phyloP scores from a whole-genome alignment of 805 yeast genomes.

The Saturnispora sekii region DNA sequence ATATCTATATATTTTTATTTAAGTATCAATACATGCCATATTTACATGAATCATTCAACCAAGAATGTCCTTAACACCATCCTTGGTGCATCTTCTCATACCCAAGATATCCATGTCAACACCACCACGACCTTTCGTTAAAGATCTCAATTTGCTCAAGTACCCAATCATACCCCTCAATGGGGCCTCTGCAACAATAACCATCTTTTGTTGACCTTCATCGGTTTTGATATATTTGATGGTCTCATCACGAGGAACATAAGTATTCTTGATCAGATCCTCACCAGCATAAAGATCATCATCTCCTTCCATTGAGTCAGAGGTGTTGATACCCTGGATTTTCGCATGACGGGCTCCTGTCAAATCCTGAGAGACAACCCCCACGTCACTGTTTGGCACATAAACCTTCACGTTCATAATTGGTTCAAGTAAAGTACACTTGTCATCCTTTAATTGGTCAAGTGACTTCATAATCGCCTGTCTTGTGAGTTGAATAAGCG shows the following conservation, averaged over 20 bases:
- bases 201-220: conserved; percentile 33
- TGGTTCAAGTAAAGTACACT: conserved; percentile 70
- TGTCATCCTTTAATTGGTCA: conserved; percentile 16
- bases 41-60: conserved; percentile 9
- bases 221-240: conserved; percentile 26
- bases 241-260: conserved; percentile 72
- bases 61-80: conserved; percentile 34
- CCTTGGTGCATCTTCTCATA: conserved; percentile 56
- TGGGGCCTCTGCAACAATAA: conserved; percentile 74
- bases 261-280: conserved; percentile 50
- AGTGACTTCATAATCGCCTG: conserved; percentile 34
- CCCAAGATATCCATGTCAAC: conserved; percentile 71
- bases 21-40: background rate
- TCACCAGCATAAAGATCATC: conserved; percentile 37
- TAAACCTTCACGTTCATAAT: conserved; percentile 67
- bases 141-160: conserved; percentile 60
- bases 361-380: conserved; percentile 77
- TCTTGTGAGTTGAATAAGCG: conserved; percentile 38
- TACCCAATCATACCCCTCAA: conserved; percentile 88
- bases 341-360: conserved; percentile 69
- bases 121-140: conserved; percentile 84
- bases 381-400: conserved; percentile 63
- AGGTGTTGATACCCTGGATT: conserved; percentile 66
- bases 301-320: conserved; percentile 21
- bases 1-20: background rate